Base-by-base conservation (phyloP, 2,329 filamentous ascomycete species). In the Phaeosphaeria sp. region DNA sequence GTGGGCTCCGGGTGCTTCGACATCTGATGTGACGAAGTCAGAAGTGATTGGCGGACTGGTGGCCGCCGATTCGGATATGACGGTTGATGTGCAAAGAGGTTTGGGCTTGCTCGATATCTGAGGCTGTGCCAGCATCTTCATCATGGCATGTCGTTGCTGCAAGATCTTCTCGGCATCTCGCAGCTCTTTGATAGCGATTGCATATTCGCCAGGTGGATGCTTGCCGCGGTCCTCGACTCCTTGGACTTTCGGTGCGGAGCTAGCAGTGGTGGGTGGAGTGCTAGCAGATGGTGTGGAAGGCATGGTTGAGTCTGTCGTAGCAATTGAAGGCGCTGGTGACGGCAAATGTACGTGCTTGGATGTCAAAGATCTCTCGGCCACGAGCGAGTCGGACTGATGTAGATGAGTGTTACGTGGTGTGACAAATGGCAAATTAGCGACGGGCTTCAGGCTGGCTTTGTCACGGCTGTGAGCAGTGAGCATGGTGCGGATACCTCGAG, bases 121-220 rank as follows among this genome's bases (percentile, higher is more conserved):
- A 11, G 30, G 9, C 30, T 36, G 30, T 11, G 13, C 3, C 13
- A 15, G 30, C 30, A 13, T 36, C 30, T 36, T 36, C 30, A 36
- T 36, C 30, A 36, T 36, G 30, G 30, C 30, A 36, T 36, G 30
- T 11, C 30, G 30, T 11, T 55, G 50, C 6, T 49, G 27, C 10
- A 60, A 39, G 20, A 60, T 30, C 44, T 52, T 52, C 20, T 60
- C 58, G 22, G 58, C 58, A 2, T 52, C 51, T 2, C 43, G 51
- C 36, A 57, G 47, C 20, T 17, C 48, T 3, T 22, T 51, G 7
- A 57, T 27, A 11, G 48, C 48, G 13, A 25, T 36, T 9, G 46
- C 43, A 7, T 46, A 46, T n/a, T 46, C 44, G 44, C 6, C 17
- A 2, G 20, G 6, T 15, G n/a, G n/a, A n/a, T 13, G 30, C 3